phyloP scores from a whole-genome alignment of 768 basidiomycete species.

The Coprinopsis cinerea region DNA sequence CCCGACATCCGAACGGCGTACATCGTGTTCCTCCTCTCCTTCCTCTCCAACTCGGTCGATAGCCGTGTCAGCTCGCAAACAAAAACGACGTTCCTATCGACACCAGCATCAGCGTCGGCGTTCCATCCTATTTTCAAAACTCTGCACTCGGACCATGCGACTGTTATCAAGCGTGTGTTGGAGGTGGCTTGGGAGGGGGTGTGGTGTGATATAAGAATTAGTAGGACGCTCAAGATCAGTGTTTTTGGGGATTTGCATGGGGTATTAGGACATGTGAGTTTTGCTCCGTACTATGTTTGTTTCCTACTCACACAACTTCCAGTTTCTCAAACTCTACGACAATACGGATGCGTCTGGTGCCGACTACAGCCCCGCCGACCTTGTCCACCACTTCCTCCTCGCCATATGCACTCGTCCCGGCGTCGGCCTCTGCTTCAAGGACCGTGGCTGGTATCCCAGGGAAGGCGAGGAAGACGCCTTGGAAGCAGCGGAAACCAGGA shows the following conservation, averaged over 20 bases:
- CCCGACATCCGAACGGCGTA: slow-evolving; percentile 83
- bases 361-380: slow-evolving; percentile 64
- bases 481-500: neutral
- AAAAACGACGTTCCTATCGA: slow-evolving; percentile 65
- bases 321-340: slow-evolving; percentile 76
- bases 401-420: slow-evolving; percentile 80
- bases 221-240: slow-evolving; percentile 62
- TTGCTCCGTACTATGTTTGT: slow-evolving; percentile 51
- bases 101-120: slow-evolving; percentile 45
- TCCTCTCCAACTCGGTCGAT: slow-evolving; percentile 36
- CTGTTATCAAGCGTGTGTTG: slow-evolving; percentile 55
- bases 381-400: slow-evolving; percentile 83
- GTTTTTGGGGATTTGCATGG: slow-evolving; percentile 36
- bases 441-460: slow-evolving; percentile 87
- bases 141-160: slow-evolving; percentile 58
- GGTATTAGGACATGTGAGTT: slow-evolving; percentile 39
- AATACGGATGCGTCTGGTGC: slow-evolving; percentile 45
- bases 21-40: slow-evolving; percentile 66
- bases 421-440: slow-evolving; percentile 79
- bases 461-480: slow-evolving; percentile 37
- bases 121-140: slow-evolving; percentile 74
- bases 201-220: slow-evolving; percentile 70
- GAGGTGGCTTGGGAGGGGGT: slow-evolving; percentile 74
- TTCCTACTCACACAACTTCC: neutral
- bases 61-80: slow-evolving; percentile 23